Evolutionary conservation across 805 yeast species (phyloP), one percentile per base, ranked within the genome.

Genomic region (Metschnikowia bowlesiae): DNA sequence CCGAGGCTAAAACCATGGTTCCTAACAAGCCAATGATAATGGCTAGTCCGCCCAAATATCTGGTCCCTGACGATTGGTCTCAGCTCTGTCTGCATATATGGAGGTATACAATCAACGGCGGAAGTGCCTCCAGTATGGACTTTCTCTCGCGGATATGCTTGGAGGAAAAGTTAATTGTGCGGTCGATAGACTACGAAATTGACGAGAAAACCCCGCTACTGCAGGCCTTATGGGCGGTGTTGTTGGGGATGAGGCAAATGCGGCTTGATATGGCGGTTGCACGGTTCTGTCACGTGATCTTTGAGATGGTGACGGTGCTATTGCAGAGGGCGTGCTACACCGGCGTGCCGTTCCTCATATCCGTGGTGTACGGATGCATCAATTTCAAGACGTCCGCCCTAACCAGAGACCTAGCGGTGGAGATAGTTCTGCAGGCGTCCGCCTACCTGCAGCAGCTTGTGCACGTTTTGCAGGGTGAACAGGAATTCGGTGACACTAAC

Each of bases 371-470:
- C 56, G 79, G 80, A 46, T 60, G 81, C 1, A 63, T 85, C 6
- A 73, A 65, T 18, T 87, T 82, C 64, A 71, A 87, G 59, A 84
- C 87, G 1, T 78, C 79, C 49, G 90, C 92, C 0, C 72, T 84
- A 1, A 70, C 68, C 18, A 64, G 59, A 35, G 58, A 62, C 11
- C 68, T 75, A 26, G 61, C 68, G 2, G 39, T 48, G 22, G 34
- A 38, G 2, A 50, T 67, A n/a, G 47, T 64, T 3, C 42, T 39
- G 7, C 46, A 42, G 18, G 49, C 65, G 6, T 54, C 60, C 31
- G 44, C 30, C 3, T 47, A 71, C 2, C 53, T 65, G 29, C 29
- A 44, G 4, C 50, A 54, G 16, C 62, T 61, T 18, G 57, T 65
- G 5, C 65, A 59, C 39, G 59, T 68, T 29, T 55, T 70, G 14